These are phyloP conservation scores for Mucor saturninus DNA, from an alignment of 371 early-diverging fungal species.

Conservation along the genomic window DNA sequence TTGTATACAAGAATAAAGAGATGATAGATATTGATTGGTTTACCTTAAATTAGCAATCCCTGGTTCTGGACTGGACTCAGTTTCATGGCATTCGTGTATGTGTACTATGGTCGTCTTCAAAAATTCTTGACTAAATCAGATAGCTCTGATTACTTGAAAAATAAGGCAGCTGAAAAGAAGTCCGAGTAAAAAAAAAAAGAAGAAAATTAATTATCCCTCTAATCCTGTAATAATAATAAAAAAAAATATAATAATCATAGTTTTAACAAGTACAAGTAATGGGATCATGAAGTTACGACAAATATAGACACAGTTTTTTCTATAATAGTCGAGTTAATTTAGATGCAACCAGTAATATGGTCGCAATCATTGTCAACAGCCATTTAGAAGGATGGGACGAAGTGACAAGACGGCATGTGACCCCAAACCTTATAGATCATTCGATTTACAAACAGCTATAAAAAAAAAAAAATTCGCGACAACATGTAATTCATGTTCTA, in stretches of 20 bases:
- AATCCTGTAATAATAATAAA: not conserved
- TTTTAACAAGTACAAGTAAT: not conserved
- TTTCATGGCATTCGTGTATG: conserved; percentile 11
- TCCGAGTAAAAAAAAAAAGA: conserved; percentile 11
- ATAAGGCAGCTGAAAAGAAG: conserved; percentile 25
- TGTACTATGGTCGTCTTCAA: not conserved
- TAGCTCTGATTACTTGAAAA: conserved; percentile 25
- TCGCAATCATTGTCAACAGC: not conserved
- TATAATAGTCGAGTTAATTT: too few relatives aligned
- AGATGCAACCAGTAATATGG: too few relatives aligned
- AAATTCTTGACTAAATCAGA: not conserved
- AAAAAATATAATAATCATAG: not conserved
- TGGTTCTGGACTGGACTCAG: conserved; percentile 41
- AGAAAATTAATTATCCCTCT: not conserved
- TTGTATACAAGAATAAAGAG: not conserved
- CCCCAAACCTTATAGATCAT: too few relatives aligned
- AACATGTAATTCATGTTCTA: too few relatives aligned
- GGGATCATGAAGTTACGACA: too few relatives aligned
- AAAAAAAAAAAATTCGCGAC: too few relatives aligned
- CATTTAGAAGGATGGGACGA: not conserved
- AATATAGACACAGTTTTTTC: too few relatives aligned
- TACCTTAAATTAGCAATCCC: conserved; percentile 30
- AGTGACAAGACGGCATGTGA: not conserved
- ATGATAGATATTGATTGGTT: not conserved
- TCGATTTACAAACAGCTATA: too few relatives aligned